A percentile compares a stretch with the other conserved stretches of the same genome.
Conservation (phyloP, 192 early-diverging fungal species). For the Diversispora epigaea region DNA sequence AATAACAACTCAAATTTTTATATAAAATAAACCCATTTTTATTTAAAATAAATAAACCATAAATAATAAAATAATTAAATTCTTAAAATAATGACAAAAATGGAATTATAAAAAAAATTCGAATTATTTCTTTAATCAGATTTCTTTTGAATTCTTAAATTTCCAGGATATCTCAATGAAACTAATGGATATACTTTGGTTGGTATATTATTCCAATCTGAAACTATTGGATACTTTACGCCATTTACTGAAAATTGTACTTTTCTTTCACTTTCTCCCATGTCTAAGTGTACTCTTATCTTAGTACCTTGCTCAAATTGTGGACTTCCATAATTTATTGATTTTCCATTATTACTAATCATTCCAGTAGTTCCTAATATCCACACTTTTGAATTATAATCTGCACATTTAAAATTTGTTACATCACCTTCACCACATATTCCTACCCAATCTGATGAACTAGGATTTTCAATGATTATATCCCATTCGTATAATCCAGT, state of each 20-base stretch:
- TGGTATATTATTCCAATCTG: constrained; percentile 14
- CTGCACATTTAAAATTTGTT: not conserved
- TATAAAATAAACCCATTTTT: too few species aligned
- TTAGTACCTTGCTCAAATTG: constrained; percentile 1
- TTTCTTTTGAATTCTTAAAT: not conserved
- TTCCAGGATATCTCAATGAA: not conserved
- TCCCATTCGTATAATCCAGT: constrained; percentile 16
- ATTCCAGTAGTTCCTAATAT: constrained; percentile 8
- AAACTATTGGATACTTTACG: not conserved
- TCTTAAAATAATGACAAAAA: too few species aligned
- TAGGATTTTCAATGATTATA: not conserved
- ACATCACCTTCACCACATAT: not conserved
- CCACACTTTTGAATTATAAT: not conserved
- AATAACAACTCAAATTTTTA: too few species aligned
- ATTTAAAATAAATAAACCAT: too few species aligned
- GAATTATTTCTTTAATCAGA: too few species aligned
- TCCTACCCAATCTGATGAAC: not conserved
- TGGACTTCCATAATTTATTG: not conserved
- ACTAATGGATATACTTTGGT: constrained; percentile 18
- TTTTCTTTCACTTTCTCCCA: constrained; percentile 12
- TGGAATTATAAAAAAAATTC: too few species aligned
- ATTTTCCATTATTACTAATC: not conserved
- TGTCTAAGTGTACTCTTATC: constrained; percentile 26
- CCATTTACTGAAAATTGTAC: constrained; percentile 18
- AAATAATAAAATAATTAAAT: too few species aligned